Evolutionary conservation across 2,329 filamentous ascomycete species (phyloP).

Genomic region (Hymenoscyphus repandus): DNA sequence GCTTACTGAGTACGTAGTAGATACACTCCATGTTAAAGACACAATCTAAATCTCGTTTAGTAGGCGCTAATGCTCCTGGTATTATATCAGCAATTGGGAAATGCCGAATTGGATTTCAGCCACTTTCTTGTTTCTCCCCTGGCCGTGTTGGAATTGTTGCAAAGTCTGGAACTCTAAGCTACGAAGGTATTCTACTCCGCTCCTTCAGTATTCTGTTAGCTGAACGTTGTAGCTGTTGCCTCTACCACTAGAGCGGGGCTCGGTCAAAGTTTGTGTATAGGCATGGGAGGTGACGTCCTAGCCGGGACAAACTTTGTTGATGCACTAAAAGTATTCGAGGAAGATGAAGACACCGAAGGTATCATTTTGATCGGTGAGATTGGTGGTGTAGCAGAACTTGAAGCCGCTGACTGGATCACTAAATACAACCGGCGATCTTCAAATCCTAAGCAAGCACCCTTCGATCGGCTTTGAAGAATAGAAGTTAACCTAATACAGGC

Average conservation of each 20-base stretch:
- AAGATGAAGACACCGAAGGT: conserved; percentile 60
- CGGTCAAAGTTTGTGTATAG: conserved; percentile 68
- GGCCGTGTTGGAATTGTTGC: conserved; percentile 66
- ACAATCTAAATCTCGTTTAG: conserved; percentile 62
- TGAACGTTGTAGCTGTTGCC: conserved; percentile 48
- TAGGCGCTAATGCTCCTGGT: conserved; percentile 69
- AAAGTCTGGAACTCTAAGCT: conserved; percentile 70
- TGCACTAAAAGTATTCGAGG: conserved; percentile 59
- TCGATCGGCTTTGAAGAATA: neutral
- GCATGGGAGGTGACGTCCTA: conserved; percentile 68
- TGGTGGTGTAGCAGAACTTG: conserved; percentile 59
- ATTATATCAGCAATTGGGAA: conserved; percentile 67
- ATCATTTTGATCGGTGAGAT: conserved; percentile 65
- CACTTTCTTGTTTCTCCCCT: conserved; percentile 64
- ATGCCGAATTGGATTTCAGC: conserved; percentile 72
- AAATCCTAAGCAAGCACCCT: conserved; percentile 55
- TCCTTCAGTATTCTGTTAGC: neutral
- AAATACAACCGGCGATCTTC: conserved; percentile 53
- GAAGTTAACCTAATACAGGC: conserved; percentile 37
- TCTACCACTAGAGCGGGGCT: conserved; percentile 64
- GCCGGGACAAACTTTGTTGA: conserved; percentile 72
- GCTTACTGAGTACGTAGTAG: conserved; percentile 32
- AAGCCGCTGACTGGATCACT: conserved; percentile 68
- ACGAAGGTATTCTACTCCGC: conserved; percentile 43
- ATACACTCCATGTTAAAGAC: conserved; percentile 64